phyloP scores from a whole-genome alignment of 202 grass and related monocot species.

The Digitaria exilis region DNA sequence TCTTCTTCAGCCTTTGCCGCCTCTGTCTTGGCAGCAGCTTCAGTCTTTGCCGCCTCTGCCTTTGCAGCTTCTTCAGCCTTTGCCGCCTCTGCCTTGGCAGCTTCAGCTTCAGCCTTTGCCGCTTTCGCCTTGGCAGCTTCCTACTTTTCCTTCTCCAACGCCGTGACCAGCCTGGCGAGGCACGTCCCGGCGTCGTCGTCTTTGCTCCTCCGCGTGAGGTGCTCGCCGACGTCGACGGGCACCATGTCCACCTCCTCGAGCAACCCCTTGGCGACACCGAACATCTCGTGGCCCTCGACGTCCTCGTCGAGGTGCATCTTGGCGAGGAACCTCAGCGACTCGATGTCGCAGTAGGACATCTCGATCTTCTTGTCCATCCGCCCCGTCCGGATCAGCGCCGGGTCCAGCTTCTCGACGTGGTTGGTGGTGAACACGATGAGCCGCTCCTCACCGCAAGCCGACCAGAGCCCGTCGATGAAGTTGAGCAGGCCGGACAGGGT shows the following conservation, averaged over 20 bases:
- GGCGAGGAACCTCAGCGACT: neutral
- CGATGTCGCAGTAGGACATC: constrained; percentile 6
- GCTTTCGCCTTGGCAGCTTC: neutral
- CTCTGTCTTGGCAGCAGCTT: neutral
- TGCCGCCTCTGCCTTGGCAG: neutral
- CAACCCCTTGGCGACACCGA: neutral
- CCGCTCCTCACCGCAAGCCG: constrained; percentile 56
- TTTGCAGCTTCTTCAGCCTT: neutral
- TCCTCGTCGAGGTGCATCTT: constrained; percentile 4
- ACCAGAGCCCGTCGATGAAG: constrained; percentile 64
- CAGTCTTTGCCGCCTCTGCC: neutral
- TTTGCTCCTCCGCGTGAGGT: neutral
- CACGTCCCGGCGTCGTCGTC: neutral
- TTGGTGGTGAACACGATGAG: constrained; percentile 63
- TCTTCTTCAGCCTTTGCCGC: neutral
- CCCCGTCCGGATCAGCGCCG: constrained; percentile 12
- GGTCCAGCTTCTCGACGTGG: constrained; percentile 25
- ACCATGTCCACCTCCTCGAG: constrained; percentile 13
- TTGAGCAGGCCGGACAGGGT: constrained; percentile 26
- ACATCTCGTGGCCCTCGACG: neutral
- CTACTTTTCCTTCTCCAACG: neutral
- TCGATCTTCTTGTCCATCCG: constrained; percentile 19
- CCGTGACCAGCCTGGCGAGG: constrained; percentile 6
- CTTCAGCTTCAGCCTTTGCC: neutral
- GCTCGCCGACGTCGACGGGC: constrained; percentile 18